phyloP scores from a whole-genome alignment of 257 asterid genomes.

The Misopates orontium region DNA sequence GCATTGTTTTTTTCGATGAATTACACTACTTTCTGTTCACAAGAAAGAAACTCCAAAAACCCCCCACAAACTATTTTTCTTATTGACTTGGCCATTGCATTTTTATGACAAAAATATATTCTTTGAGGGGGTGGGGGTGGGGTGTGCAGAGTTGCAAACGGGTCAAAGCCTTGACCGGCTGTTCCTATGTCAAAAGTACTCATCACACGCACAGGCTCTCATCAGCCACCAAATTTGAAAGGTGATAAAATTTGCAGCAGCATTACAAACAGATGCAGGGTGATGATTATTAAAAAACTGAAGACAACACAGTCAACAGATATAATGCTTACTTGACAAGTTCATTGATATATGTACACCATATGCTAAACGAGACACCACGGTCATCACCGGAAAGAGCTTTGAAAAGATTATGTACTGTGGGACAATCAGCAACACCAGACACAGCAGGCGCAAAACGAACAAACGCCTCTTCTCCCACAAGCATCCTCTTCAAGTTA shows the following conservation, averaged over 20 bases:
- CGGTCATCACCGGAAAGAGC: conserved; percentile 77
- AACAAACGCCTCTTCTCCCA: conserved; percentile 92
- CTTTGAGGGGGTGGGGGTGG: background rate
- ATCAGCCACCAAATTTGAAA: background rate
- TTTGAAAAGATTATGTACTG: conserved; percentile 85
- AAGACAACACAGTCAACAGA: conserved; percentile 9
- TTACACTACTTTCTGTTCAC: background rate
- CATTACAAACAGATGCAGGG: background rate
- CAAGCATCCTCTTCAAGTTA: conserved; percentile 59
- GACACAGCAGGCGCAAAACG: conserved; percentile 95
- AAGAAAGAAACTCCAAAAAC: background rate
- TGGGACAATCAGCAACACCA: conserved; percentile 92
- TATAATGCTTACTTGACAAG: conserved; percentile 77
- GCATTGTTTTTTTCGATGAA: background rate
- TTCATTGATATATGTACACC: conserved; percentile 81
- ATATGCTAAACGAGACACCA: conserved; percentile 70
- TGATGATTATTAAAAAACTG: conserved; percentile 11
- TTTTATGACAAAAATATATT: background rate
- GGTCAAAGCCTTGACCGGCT: background rate
- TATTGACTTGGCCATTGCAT: background rate
- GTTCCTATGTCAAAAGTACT: background rate
- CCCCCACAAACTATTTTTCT: background rate
- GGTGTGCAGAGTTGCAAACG: background rate
- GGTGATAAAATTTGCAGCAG: background rate
- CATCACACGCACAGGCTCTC: background rate